A percentile compares a stretch with the other conserved stretches of the same genome.
These are phyloP conservation scores for Huiozyma naganishii DNA, from an alignment of 805 yeast species.

Conservation along the genomic window DNA sequence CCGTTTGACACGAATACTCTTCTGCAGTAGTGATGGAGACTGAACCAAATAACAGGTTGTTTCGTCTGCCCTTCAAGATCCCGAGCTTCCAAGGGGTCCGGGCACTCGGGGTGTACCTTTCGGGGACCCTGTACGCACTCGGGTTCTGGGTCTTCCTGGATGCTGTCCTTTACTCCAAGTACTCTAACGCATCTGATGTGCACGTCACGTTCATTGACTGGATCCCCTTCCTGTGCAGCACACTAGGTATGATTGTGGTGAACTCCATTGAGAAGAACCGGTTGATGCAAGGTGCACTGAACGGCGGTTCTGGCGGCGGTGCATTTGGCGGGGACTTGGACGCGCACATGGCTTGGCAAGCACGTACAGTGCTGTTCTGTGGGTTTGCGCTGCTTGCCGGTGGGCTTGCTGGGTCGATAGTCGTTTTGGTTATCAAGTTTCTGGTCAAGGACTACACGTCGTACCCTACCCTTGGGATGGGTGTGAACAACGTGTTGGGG, in stretches of 20 bases:
- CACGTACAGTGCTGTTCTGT: slow-evolving; percentile 76
- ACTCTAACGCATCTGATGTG: slow-evolving; percentile 73
- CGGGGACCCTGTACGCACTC: slow-evolving; percentile 68
- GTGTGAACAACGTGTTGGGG: slow-evolving; percentile 74
- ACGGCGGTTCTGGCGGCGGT: slow-evolving; percentile 19
- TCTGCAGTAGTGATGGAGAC: slow-evolving; percentile 14
- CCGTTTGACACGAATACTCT: too few relatives aligned
- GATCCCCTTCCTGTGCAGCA: slow-evolving; percentile 85
- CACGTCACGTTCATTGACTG: slow-evolving; percentile 91
- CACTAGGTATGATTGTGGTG: slow-evolving; percentile 78
- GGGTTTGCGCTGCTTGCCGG: slow-evolving; percentile 92
- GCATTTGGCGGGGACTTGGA: slow-evolving; percentile 23
- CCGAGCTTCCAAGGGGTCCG: slow-evolving; percentile 65
- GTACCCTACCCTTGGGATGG: slow-evolving; percentile 91
- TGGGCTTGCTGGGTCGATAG: slow-evolving; percentile 85
- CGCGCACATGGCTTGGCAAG: slow-evolving; percentile 76
- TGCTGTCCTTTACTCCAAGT: slow-evolving; percentile 75
- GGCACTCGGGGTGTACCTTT: slow-evolving; percentile 62
- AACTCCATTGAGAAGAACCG: slow-evolving; percentile 36
- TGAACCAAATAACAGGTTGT: slow-evolving; percentile 38
- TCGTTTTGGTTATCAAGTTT: slow-evolving; percentile 78
- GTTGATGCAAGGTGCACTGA: slow-evolving; percentile 30
- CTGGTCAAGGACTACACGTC: slow-evolving; percentile 59
- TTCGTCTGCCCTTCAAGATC: slow-evolving; percentile 54
- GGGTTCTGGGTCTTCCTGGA: slow-evolving; percentile 89